Evolutionary conservation across 257 asterid genomes (phyloP), one percentile per base, ranked within the genome.

Genomic region (Orobanche coerulescens): DNA sequence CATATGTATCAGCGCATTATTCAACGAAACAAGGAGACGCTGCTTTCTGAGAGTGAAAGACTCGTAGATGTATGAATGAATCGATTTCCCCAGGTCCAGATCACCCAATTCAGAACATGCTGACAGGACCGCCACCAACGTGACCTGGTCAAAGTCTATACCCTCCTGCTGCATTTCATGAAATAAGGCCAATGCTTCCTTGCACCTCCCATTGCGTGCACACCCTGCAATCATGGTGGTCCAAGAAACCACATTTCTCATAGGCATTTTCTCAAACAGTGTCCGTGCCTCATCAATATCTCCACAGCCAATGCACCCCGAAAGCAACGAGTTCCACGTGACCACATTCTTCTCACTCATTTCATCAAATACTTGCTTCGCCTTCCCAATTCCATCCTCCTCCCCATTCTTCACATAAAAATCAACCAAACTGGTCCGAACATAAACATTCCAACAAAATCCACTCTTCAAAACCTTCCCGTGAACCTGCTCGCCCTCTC

Each of bases 101-200:
- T 79, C 83, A 6, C 94, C 91, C 75, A 83, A 54, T 39, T 90
- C 94, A 22, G 96, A 85, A 71, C 95, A 85, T 1, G 94, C 90
- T 12, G 96, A 69, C n/a, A 90, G 79, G 25, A 80, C 90, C 0
- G 79, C 71, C 37, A 90, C 77, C 65, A 90, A 62, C 0, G 87
- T 76, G 23, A 90, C 94, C 75, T 78, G 94, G 63, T 87, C 97
- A 56, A 85, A 77, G 72, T 78, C 91, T 10, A 80, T 66, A 5
- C 49, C 18, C 10, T 60, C 48, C 37, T 52, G 50, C 48, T 53
- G 75, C 94, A 91, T 91, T 59, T 70, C 59, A 30, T 26, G 62
- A 19, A 91, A 91, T 20, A 85, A 59, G 11, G 58, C 34, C 59
- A 84, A 34, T 0, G 96, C 94, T 31, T 82, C 81, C 62, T 78